Evolutionary conservation across 2,329 filamentous ascomycete species (phyloP).

Genomic region (Fusarium sp.): DNA sequence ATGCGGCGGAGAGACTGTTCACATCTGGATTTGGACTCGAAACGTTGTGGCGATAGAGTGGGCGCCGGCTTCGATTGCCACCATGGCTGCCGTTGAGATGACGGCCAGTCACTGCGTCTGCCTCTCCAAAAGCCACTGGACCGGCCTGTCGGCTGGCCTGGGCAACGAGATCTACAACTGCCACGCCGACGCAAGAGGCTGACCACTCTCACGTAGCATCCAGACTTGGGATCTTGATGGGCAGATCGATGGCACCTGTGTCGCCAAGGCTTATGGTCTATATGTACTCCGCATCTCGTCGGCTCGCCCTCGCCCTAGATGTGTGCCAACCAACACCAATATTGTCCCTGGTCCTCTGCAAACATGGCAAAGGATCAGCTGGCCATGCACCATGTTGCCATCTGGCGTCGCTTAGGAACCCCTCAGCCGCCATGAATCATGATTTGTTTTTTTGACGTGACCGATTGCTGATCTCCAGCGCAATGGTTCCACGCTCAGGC

Average conservation of each 20-base stretch:
- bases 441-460: conserved; percentile 4
- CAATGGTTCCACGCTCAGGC: conserved; percentile 7
- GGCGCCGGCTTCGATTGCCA: conserved; percentile 1
- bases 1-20: conserved; percentile 11
- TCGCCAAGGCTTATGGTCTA: conserved; percentile 36
- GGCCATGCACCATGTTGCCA: conserved; percentile 15
- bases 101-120: background rate
- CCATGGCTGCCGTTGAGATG: background rate
- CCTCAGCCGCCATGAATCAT: conserved; percentile 9
- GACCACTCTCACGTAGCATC: conserved; percentile 1
- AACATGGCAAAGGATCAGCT: conserved; percentile 25
- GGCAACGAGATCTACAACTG: background rate
- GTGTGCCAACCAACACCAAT: conserved; percentile 30
- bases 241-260: conserved; percentile 26
- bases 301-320: background rate
- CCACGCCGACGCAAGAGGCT: conserved; percentile 8
- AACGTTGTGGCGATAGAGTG: conserved; percentile 11
- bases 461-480: conserved; percentile 13
- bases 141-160: background rate
- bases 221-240: conserved; percentile 20
- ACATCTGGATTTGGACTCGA: background rate
- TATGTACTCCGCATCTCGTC: conserved; percentile 15
- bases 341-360: conserved; percentile 23
- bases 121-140: background rate
- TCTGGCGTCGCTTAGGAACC: conserved; percentile 15